Base-by-base conservation (phyloP, 2,329 filamentous ascomycete species). In the Hortaea werneckii region DNA sequence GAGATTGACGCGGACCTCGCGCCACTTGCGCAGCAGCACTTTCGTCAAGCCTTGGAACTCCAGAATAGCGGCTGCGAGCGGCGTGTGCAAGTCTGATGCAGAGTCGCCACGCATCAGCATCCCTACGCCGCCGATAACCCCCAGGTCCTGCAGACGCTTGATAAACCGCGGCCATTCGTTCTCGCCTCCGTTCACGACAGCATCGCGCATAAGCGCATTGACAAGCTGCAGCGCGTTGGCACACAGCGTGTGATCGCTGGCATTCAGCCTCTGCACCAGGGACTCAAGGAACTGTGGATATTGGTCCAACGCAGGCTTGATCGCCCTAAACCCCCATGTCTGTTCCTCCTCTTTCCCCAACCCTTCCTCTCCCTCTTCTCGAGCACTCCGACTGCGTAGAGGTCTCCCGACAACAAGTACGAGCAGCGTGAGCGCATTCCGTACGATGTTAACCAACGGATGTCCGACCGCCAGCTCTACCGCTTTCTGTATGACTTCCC, bases 81-180 rank as follows among this genome's bases (percentile, higher is more conserved):
- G 88, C 58, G 90, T 85, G 8, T 88, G 87, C 45, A 95, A 72
- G 65, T 98, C 92, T 58, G 94, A 87, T 52, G 96, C 73, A 1
- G 88, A 83, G 28, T 87, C 90, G 58, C 89, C 89, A 68, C 95
- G 89, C 88, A 96, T 95, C 46, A 98, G 77, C 53, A 80, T 79
- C 65, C 76, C 95, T 10, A 95, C 90, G 7, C 87, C 86, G 65
- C 87, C 87, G 54, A 96, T 94, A 35, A 96, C 79, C 0, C 90
- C 92, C 29, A 96, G 69, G 66, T 96, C 90, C 65, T 96, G 92
- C 54, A 98, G 67, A 53, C 82, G 77, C 70, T 95, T 95, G 65
- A 98, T 89, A 59, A 96, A 94, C 58, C 86, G 92, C 41, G 88
- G 86, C 89, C 92, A 96, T 58, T 96, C 90, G 50, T 86, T 81